Conservation (phyloP, 108 stramenopile species). For the Fragilaria radians region DNA sequence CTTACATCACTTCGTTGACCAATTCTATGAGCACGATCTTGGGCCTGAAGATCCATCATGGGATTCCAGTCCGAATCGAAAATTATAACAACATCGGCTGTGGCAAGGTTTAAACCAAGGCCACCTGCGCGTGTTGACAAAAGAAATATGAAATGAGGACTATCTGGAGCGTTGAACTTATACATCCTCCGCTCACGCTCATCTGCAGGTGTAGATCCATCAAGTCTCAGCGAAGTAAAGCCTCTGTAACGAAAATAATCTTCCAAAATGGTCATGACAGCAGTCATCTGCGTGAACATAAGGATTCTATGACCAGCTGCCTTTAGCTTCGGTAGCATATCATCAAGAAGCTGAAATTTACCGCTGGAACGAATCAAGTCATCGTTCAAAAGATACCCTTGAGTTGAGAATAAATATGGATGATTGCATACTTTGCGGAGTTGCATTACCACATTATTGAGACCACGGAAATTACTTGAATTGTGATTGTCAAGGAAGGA, state of each 20-base stretch:
- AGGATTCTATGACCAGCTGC: conserved; percentile 90
- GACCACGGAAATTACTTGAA: conserved; percentile 34
- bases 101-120: conserved; percentile 73
- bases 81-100: conserved; percentile 95
- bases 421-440: conserved; percentile 90
- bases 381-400: conserved; percentile 76
- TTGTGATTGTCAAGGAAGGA: conserved; percentile 2
- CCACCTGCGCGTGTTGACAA: conserved; percentile 94
- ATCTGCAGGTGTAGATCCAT: conserved; percentile 88
- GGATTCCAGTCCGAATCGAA: conserved; percentile 99
- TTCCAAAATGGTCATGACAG: conserved; percentile 89
- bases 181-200: conserved; percentile 95
- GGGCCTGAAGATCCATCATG: conserved; percentile 95
- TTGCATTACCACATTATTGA: conserved; percentile 92
- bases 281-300: conserved; percentile 96
- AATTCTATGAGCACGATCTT: conserved; percentile 96
- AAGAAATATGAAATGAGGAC: conserved; percentile 86
- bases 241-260: conserved; percentile 84
- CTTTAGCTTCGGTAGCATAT: conserved; percentile 86
- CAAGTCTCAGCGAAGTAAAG: conserved; percentile 69
- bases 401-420: conserved; percentile 77
- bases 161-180: conserved; percentile 88
- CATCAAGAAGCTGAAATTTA: conserved; percentile 88
- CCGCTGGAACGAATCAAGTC: conserved; percentile 80
- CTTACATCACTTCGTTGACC: conserved; percentile 87